Evolutionary conservation across 306 rosid genomes (phyloP).

Genomic region (Ceratonia siliqua): DNA sequence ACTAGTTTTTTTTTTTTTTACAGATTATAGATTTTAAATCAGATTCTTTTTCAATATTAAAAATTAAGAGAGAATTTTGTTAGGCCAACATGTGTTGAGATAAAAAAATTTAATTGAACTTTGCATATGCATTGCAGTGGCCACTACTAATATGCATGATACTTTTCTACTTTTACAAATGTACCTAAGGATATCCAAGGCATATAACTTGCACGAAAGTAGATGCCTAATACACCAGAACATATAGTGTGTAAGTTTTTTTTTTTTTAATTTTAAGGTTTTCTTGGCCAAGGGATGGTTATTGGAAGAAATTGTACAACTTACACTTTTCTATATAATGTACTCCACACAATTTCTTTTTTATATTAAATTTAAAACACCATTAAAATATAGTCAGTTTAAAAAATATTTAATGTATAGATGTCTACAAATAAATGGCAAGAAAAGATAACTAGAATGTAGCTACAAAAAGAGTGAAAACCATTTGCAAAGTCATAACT

Average conservation of each 20-base stretch:
- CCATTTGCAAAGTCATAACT: slow-evolving; percentile 9
- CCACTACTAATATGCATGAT: background rate
- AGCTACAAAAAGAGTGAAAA: slow-evolving; percentile 17
- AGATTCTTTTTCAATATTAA: background rate
- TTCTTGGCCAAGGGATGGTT: too few relatives aligned
- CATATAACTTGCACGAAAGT: background rate
- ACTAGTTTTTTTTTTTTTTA: background rate
- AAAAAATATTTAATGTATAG: background rate
- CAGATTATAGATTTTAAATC: background rate
- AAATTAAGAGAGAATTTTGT: background rate
- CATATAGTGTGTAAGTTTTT: too few relatives aligned
- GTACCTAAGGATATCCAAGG: background rate
- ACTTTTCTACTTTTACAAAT: background rate
- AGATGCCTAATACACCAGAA: background rate
- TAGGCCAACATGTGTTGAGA: background rate
- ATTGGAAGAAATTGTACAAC: too few relatives aligned
- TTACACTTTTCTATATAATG: too few relatives aligned
- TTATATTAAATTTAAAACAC: background rate
- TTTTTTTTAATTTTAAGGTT: too few relatives aligned
- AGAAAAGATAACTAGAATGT: background rate
- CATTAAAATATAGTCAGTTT: background rate
- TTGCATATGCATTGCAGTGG: background rate
- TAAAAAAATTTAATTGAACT: too few relatives aligned
- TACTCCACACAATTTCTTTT: background rate
- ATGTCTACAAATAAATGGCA: slow-evolving; percentile 12